Conservation (phyloP, 192 early-diverging fungal species). For the Coemansia sp. region DNA sequence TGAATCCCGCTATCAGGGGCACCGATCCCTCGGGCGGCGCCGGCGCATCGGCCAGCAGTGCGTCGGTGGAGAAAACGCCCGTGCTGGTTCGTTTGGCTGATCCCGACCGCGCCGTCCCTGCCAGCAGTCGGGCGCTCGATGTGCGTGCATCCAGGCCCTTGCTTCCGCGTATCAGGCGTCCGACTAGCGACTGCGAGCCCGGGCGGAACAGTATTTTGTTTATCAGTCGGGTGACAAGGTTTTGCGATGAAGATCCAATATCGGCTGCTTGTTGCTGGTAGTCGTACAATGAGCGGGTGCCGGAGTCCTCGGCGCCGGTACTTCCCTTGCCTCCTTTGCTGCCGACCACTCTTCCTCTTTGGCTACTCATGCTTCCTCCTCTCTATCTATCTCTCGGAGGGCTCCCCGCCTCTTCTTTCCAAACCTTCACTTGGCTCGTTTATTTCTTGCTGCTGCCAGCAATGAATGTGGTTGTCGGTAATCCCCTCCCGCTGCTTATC, state of each 20-base stretch:
- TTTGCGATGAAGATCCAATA: constrained; percentile 14
- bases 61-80: constrained; percentile 2
- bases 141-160: constrained; percentile 2
- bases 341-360: no score
- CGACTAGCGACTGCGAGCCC: constrained; percentile 21
- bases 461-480: no score
- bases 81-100: neutral
- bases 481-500: no score
- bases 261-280: neutral
- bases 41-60: constrained; percentile 18
- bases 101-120: neutral
- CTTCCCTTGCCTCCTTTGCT: no score
- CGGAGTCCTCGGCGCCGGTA: no score
- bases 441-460: no score
- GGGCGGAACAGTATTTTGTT: constrained; percentile 36
- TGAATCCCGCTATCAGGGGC: constrained; percentile 37
- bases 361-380: no score
- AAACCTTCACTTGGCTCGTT: no score
- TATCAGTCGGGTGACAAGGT: constrained; percentile 28
- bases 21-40: constrained; percentile 13
- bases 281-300: neutral
- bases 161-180: constrained; percentile 20
- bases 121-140: constrained; percentile 2
- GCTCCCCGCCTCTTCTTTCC: no score
- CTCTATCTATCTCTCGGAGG: no score